Percentiles rank a stretch among this genome's conserved stretches.
Conservation (phyloP, 371 early-diverging fungal genomes). For the Massospora cicadina region DNA sequence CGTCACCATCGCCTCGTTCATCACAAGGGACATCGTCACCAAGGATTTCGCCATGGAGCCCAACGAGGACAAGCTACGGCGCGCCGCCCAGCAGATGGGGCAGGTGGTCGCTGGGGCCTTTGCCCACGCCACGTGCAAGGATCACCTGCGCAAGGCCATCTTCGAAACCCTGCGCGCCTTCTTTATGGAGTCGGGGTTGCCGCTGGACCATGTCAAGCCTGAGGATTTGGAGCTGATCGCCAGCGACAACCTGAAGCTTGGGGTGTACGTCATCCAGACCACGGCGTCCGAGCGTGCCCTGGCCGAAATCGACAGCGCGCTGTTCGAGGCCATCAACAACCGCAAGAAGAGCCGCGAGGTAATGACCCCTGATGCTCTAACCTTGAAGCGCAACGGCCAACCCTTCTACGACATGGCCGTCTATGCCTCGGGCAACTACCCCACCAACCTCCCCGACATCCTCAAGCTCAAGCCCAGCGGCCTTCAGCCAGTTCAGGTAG, state of each 20-base stretch:
- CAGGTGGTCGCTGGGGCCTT: conserved; percentile 64
- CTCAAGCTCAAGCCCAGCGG: conserved; percentile 66
- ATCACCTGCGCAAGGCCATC: conserved; percentile 81
- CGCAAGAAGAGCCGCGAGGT: conserved; percentile 73
- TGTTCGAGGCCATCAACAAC: conserved; percentile 39
- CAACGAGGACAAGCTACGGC: conserved; percentile 78
- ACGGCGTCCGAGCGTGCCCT: conserved; percentile 82
- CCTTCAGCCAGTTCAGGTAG: conserved; percentile 49
- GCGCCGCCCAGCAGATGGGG: conserved; percentile 87
- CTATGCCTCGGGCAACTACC: conserved; percentile 39
- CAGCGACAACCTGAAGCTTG: conserved; percentile 79
- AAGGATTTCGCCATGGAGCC: conserved; percentile 91
- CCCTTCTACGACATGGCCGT: conserved; percentile 74
- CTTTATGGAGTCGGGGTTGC: conserved; percentile 32
- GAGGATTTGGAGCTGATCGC: conserved; percentile 60
- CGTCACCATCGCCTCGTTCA: conserved; percentile 75
- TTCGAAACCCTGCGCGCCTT: conserved; percentile 56
- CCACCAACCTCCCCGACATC: conserved; percentile 64
- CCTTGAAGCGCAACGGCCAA: conserved; percentile 46
- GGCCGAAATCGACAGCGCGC: conserved; percentile 63
- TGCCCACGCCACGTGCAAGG: conserved; percentile 82
- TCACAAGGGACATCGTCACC: conserved; percentile 72
- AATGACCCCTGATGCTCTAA: background rate
- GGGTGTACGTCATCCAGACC: conserved; percentile 78
- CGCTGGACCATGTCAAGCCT: conserved; percentile 40